Base-by-base conservation (phyloP, 2,329 filamentous ascomycete species). In the Colletotrichum higginsianum region DNA sequence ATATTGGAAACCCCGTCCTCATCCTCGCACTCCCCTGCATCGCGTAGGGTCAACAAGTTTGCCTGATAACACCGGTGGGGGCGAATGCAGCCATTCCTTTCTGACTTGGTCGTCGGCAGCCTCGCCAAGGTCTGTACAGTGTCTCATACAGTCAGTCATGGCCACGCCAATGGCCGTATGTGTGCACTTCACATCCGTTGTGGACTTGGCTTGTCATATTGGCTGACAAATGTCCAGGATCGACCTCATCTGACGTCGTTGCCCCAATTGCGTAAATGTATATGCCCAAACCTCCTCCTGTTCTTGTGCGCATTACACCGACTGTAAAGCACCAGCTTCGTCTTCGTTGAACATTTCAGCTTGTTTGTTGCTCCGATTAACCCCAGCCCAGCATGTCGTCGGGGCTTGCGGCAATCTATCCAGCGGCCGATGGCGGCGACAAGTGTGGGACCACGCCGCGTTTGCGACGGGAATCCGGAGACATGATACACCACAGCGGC, bases 361-460 rank as follows among this genome's bases (percentile, higher is more conserved):
- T 4, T 18, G 11, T 35, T 23, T 3, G 2, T 53, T 18, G 16
- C 8, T 18, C 18, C 9, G 13, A 35, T 7, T 3, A 11, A 12
- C 35, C 16, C 1, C 23, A 15, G n/a, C 44, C 7, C 16, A 60
- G 12, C 35, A 60, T 60, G 44, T 50, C 63, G 21, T 50, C 53
- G 35, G 35, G 30, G 11, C 46, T 66, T 9, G 44, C 44, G 46
- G 63, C 35, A 30, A 15, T 66, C 53, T 66, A 52, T 26, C 46
- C 63, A 16, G 55, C 35, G 8, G 30, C 49, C 3, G 35, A 52
- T 30, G 35, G n/a, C 30, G 7, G 16, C n/a, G 35, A 50, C 30
- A 57, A 57, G 42, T n/a, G 47, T 18, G 63, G 35, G 18, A 44
- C 21, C 9, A 3, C 13, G 8, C 23, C 60, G 9, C 30, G 26